Percentiles rank a stretch among this genome's conserved stretches.
Conservation (phyloP, 768 basidiomycete species). For the Rubroboletus pulcherrimus region DNA sequence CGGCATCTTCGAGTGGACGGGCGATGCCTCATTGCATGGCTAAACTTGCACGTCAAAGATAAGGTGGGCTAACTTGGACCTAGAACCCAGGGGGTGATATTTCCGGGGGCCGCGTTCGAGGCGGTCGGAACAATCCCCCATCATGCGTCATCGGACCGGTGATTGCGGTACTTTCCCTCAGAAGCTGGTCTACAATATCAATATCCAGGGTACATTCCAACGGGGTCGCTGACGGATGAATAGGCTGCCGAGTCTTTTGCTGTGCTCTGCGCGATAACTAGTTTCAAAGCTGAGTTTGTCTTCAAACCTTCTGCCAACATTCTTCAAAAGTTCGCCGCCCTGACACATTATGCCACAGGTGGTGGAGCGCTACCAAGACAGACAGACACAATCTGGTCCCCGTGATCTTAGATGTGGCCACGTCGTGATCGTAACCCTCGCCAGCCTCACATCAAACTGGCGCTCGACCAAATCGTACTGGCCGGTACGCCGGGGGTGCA, state of each 20-base stretch:
- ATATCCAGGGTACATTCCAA: not conserved
- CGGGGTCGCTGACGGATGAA: not conserved
- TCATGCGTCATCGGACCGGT: not conserved
- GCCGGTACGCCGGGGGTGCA: not conserved
- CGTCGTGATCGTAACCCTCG: not conserved
- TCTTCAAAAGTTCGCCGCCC: not conserved
- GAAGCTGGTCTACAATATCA: not conserved
- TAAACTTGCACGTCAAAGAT: not conserved
- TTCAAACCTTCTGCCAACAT: not conserved
- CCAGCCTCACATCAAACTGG: not conserved
- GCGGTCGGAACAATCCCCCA: not conserved
- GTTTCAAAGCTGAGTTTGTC: not conserved
- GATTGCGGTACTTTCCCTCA: not conserved
- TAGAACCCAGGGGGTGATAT: too few species aligned
- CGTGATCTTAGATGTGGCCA: constrained; percentile 5
- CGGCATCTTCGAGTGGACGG: not conserved
- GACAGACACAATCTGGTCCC: not conserved
- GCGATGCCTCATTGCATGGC: not conserved
- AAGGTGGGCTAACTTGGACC: not conserved
- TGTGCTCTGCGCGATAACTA: not conserved
- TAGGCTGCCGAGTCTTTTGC: not conserved
- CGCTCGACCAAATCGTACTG: not conserved
- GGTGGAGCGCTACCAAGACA: not conserved
- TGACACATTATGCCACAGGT: not conserved
- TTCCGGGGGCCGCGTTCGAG: not conserved